phyloP scores from a whole-genome alignment of 441 rosid species.

The Croton setiger region DNA sequence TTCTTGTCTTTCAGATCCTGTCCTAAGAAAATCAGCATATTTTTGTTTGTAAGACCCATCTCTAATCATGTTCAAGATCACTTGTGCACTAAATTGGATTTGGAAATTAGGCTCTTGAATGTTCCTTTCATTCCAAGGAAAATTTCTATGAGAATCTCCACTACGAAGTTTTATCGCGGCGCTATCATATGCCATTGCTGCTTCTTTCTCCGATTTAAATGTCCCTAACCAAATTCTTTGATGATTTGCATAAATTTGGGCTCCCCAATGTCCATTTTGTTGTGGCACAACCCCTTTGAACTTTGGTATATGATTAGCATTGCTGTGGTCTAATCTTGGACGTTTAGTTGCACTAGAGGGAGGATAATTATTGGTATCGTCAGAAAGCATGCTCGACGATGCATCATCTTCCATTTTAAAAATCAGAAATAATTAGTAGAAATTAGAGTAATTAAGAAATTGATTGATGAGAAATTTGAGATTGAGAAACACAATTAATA shows the following conservation, averaged over 20 bases:
- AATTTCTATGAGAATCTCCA: conserved; percentile 52
- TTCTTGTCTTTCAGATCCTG: conserved; percentile 26
- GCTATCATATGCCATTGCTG: conserved; percentile 68
- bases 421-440: not conserved
- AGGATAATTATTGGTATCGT: conserved; percentile 8
- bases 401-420: conserved; percentile 33
- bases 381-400: conserved; percentile 32
- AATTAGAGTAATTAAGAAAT: not conserved
- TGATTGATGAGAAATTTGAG: not conserved
- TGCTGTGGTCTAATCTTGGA: conserved; percentile 14
- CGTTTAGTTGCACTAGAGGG: conserved; percentile 30
- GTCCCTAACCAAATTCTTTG: conserved; percentile 66
- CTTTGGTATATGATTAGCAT: conserved; percentile 12
- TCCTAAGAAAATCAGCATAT: conserved; percentile 37
- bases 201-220: conserved; percentile 51
- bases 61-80: conserved; percentile 59
- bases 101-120: conserved; percentile 53
- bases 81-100: conserved; percentile 33
- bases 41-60: conserved; percentile 60
- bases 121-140: conserved; percentile 48
- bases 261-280: conserved; percentile 68
- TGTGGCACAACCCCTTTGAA: conserved; percentile 64
- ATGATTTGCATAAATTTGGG: conserved; percentile 57
- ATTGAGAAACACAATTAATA: not conserved
- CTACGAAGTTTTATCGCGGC: conserved; percentile 52